Evolutionary conservation across 345 rosid genomes (phyloP).

Genomic region (Aquilaria sinensis): DNA sequence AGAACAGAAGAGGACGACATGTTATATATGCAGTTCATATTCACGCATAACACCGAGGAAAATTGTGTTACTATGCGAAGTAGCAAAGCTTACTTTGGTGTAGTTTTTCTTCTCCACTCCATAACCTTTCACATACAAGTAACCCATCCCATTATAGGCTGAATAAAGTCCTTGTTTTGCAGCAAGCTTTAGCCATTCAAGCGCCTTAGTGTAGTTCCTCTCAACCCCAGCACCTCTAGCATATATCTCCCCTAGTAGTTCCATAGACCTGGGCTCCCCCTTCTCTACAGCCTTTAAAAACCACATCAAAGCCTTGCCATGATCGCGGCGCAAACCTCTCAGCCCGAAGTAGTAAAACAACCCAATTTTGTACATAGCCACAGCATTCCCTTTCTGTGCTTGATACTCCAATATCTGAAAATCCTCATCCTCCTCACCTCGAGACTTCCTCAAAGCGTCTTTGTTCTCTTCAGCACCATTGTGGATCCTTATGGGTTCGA

Average conservation of each 20-base stretch:
- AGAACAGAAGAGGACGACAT: too few species aligned
- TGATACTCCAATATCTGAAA: slow-evolving; percentile 95
- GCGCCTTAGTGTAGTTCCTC: slow-evolving; percentile 89
- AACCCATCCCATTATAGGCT: slow-evolving; percentile 95
- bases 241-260: slow-evolving; percentile 94
- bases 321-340: slow-evolving; percentile 93
- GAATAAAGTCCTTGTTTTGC: slow-evolving; percentile 72
- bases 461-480: slow-evolving; percentile 95
- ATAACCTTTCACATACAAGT: slow-evolving; percentile 91
- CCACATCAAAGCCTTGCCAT: slow-evolving; percentile 82
- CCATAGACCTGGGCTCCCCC: slow-evolving; percentile 94
- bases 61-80: not conserved
- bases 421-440: slow-evolving; percentile 98
- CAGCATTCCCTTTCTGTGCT: slow-evolving; percentile 94
- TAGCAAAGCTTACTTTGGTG: slow-evolving; percentile 51
- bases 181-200: slow-evolving; percentile 92
- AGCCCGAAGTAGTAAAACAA: slow-evolving; percentile 88
- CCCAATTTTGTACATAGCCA: slow-evolving; percentile 86
- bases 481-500: slow-evolving; percentile 88
- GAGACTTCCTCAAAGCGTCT: slow-evolving; percentile 77
- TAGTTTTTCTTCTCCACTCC: slow-evolving; percentile 96
- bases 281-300: slow-evolving; percentile 82
- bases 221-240: slow-evolving; percentile 99
- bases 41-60: too few species aligned
- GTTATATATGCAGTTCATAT: too few species aligned